These are phyloP conservation scores for Saccharomycopsis fibuligera DNA, from an alignment of 805 yeast genomes.

Conservation along the genomic window DNA sequence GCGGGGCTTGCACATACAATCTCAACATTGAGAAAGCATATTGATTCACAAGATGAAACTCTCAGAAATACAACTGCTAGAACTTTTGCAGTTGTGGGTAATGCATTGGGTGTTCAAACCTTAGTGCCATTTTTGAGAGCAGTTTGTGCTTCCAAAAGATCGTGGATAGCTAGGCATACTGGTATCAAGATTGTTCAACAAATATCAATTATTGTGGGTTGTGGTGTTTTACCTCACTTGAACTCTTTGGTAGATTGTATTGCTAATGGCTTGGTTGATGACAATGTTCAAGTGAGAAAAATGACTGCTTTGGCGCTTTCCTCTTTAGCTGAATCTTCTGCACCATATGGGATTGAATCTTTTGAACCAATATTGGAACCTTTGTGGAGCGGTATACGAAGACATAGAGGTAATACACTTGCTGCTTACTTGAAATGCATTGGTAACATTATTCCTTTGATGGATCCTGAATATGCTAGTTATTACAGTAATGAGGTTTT, in stretches of 20 bases:
- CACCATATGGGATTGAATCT: slow-evolving; percentile 87
- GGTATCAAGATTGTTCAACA: slow-evolving; percentile 76
- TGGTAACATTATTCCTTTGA: slow-evolving; percentile 75
- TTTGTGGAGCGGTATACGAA: slow-evolving; percentile 71
- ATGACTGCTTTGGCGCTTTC: slow-evolving; percentile 68
- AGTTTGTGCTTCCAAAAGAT: slow-evolving; percentile 66
- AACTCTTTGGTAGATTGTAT: slow-evolving; percentile 59
- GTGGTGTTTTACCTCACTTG: slow-evolving; percentile 69
- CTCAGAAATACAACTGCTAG: slow-evolving; percentile 71
- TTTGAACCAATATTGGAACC: slow-evolving; percentile 70
- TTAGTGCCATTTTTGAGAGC: slow-evolving; percentile 78
- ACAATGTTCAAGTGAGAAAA: slow-evolving; percentile 57
- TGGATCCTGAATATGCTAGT: slow-evolving; percentile 77
- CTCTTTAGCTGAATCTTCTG: slow-evolving; percentile 70
- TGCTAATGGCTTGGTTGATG: slow-evolving; percentile 54
- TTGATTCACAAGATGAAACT: slow-evolving; percentile 77
- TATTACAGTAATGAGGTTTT: slow-evolving; percentile 74
- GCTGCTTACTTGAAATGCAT: slow-evolving; percentile 73
- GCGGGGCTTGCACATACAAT: slow-evolving; percentile 80
- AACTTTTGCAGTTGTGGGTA: slow-evolving; percentile 77
- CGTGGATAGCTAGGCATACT: slow-evolving; percentile 80
- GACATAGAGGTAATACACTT: slow-evolving; percentile 70
- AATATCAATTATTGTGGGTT: slow-evolving; percentile 60
- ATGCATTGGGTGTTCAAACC: slow-evolving; percentile 65
- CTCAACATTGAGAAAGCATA: slow-evolving; percentile 71